Evolutionary conservation across 441 rosid species (phyloP).

Genomic region (Gossypium laxum): DNA sequence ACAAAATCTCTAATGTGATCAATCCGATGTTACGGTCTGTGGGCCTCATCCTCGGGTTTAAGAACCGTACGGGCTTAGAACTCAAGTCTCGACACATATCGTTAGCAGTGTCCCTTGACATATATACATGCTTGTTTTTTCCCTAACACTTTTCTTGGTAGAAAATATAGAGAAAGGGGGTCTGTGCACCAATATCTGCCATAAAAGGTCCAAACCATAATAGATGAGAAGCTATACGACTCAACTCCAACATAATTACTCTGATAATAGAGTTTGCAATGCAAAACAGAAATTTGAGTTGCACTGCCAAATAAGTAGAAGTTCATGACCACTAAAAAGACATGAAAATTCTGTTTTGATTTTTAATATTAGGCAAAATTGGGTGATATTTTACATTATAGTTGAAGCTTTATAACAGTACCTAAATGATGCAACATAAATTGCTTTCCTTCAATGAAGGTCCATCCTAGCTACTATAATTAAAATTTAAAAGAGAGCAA

Average conservation of each 20-base stretch:
- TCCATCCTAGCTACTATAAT: neutral
- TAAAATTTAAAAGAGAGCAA: neutral
- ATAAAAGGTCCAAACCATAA: too few species aligned
- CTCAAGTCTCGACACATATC: neutral
- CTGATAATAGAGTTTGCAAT: too few species aligned
- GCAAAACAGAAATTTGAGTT: neutral
- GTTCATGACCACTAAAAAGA: neutral
- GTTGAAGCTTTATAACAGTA: neutral
- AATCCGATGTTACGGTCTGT: neutral
- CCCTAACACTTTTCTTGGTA: neutral
- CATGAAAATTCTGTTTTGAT: neutral
- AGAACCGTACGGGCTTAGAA: neutral
- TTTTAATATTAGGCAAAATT: neutral
- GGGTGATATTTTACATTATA: neutral
- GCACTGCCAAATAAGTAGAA: neutral
- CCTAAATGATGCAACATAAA: constrained; percentile 4
- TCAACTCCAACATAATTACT: too few species aligned
- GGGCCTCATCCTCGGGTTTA: neutral
- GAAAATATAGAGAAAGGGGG: too few species aligned
- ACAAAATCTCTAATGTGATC: neutral
- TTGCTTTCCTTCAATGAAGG: neutral
- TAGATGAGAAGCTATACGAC: too few species aligned
- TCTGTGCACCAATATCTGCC: too few species aligned
- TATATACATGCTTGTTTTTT: neutral
- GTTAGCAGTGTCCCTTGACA: neutral